Percentiles rank a stretch among this genome's conserved stretches.
Conservation (phyloP, 805 yeast genomes). For the Pichia exigua region DNA sequence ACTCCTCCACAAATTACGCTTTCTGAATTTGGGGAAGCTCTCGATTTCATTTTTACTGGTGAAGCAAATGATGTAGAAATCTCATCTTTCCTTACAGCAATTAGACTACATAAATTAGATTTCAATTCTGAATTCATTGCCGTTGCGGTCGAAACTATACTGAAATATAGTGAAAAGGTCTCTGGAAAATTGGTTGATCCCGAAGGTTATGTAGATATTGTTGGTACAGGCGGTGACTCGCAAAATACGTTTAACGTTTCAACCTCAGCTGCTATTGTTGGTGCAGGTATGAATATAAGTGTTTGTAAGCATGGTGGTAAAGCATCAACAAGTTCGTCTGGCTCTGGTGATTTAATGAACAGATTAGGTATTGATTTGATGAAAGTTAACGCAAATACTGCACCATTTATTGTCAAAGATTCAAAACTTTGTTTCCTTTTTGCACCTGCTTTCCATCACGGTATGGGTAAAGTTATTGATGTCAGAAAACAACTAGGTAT, state of each 20-base stretch:
- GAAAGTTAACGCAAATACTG: slow-evolving; percentile 54
- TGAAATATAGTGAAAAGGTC: slow-evolving; percentile 56
- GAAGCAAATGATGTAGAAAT: slow-evolving; percentile 61
- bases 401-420: slow-evolving; percentile 48
- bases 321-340: slow-evolving; percentile 88
- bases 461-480: slow-evolving; percentile 75
- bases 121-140: slow-evolving; percentile 77
- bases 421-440: slow-evolving; percentile 61
- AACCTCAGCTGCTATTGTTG: slow-evolving; percentile 89
- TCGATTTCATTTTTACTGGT: slow-evolving; percentile 52
- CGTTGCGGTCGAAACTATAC: slow-evolving; percentile 71
- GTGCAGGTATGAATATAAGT: slow-evolving; percentile 76
- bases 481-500: slow-evolving; percentile 75
- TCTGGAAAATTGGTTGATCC: slow-evolving; percentile 35
- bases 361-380: slow-evolving; percentile 77
- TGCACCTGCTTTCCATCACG: slow-evolving; percentile 93
- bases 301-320: slow-evolving; percentile 97
- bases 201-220: slow-evolving; percentile 71
- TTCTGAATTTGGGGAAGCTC: slow-evolving; percentile 54
- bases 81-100: slow-evolving; percentile 71
- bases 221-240: slow-evolving; percentile 99
- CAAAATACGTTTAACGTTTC: slow-evolving; percentile 95
- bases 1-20: slow-evolving; percentile 59
- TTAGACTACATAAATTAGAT: slow-evolving; percentile 69
- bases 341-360: slow-evolving; percentile 83